These are phyloP conservation scores for Nicotiana undulata DNA, from an alignment of 257 asterid genomes.

Conservation along the genomic window DNA sequence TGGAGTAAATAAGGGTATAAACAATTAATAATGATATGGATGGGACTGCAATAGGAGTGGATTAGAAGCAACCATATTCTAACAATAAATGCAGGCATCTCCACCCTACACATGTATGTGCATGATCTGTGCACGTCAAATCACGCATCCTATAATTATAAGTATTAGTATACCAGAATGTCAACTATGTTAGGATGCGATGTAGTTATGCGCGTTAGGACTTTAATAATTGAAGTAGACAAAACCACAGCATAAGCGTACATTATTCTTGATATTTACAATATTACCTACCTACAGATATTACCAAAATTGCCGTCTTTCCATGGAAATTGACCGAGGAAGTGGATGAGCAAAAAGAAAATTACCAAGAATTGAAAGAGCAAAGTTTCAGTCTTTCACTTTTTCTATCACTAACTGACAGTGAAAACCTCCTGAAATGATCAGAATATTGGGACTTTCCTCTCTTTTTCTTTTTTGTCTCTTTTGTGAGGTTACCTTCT, in stretches of 20 bases:
- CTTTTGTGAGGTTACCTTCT: slow-evolving; percentile 3
- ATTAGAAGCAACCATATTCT: background rate
- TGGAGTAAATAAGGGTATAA: background rate
- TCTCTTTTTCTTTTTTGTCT: background rate
- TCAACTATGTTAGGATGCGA: background rate
- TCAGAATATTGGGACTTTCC: background rate
- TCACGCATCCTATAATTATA: background rate
- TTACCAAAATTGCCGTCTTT: background rate
- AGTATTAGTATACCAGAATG: background rate
- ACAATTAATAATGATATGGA: background rate
- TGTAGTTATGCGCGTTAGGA: background rate
- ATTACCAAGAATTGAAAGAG: no score
- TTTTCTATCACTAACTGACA: background rate
- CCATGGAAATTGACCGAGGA: background rate
- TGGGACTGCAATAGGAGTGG: background rate
- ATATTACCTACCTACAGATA: background rate
- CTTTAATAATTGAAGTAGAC: background rate
- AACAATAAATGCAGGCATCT: background rate
- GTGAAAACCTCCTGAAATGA: slow-evolving; percentile 1
- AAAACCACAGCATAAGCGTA: background rate
- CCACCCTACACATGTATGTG: background rate
- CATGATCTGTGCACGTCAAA: background rate
- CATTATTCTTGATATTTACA: background rate
- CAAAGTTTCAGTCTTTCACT: background rate
- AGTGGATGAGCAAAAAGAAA: no score